phyloP scores from a whole-genome alignment of 495 filamentous ascomycete genomes.

The Collariella sp. region DNA sequence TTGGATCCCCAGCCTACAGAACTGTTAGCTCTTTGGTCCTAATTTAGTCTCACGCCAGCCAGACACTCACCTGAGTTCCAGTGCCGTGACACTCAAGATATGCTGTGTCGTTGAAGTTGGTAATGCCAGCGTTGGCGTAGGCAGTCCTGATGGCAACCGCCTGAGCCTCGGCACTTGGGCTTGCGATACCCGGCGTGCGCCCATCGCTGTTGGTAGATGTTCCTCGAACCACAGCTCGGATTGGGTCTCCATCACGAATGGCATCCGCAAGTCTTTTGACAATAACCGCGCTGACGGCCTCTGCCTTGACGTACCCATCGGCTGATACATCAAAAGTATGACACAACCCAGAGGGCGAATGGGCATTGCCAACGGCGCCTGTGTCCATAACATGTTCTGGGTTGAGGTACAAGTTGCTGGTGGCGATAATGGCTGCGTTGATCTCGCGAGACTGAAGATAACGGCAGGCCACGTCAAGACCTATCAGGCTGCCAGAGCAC shows the following conservation, averaged over 20 bases:
- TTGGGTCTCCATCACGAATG: constrained; percentile 37
- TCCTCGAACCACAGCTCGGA: constrained; percentile 48
- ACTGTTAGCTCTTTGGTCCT: no score
- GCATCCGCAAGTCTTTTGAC: constrained; percentile 47
- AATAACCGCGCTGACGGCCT: constrained; percentile 37
- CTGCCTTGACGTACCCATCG: constrained; percentile 49
- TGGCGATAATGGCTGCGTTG: background rate
- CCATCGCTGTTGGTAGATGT: constrained; percentile 45
- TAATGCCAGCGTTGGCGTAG: constrained; percentile 28
- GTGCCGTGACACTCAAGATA: constrained; percentile 46
- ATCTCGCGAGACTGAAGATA: background rate
- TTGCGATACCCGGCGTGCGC: constrained; percentile 38
- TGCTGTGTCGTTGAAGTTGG: constrained; percentile 16
- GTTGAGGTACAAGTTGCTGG: background rate
- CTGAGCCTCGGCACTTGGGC: constrained; percentile 43
- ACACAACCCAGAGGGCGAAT: constrained; percentile 23
- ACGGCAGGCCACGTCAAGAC: constrained; percentile 21
- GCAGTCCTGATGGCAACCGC: constrained; percentile 36
- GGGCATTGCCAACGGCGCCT: background rate
- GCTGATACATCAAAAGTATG: constrained; percentile 25
- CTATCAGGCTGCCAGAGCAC: constrained; percentile 36
- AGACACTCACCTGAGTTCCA: constrained; percentile 29
- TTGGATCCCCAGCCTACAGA: constrained; percentile 36
- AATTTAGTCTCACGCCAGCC: no score
- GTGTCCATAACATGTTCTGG: constrained; percentile 1